A percentile compares a stretch with the other conserved stretches of the same genome.
Conservation (phyloP, 2,329 filamentous ascomycete species). For the Verticillium klebahnii region DNA sequence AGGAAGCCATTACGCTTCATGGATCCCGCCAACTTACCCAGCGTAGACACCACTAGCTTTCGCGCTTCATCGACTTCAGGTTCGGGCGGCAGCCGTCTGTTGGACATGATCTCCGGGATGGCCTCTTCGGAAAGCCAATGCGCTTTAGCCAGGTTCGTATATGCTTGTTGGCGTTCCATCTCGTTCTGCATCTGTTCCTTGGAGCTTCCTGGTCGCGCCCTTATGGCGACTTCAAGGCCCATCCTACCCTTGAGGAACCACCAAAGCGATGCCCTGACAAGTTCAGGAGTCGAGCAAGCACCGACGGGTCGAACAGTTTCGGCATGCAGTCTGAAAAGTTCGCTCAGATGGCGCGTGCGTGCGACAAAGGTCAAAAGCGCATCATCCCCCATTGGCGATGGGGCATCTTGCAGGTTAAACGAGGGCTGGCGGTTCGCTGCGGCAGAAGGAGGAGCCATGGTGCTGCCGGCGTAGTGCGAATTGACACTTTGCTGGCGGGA, state of each 20-base stretch:
- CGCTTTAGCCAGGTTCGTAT: conserved; percentile 79
- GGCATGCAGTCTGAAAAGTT: conserved; percentile 72
- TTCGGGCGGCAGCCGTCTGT: conserved; percentile 35
- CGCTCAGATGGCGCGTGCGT: conserved; percentile 68
- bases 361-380: conserved; percentile 65
- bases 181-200: conserved; percentile 50
- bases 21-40: conserved; percentile 72
- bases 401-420: conserved; percentile 36
- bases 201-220: conserved; percentile 53
- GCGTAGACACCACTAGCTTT: conserved; percentile 54
- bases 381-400: conserved; percentile 50
- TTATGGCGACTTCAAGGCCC: conserved; percentile 67
- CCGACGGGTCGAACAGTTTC: conserved; percentile 66
- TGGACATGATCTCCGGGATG: conserved; percentile 43
- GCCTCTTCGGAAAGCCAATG: conserved; percentile 70
- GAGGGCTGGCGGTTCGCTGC: conserved; percentile 24
- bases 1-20: conserved; percentile 82
- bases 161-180: conserved; percentile 66
- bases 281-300: conserved; percentile 58
- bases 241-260: conserved; percentile 84
- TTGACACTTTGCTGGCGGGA: conserved; percentile 10
- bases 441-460: conserved; percentile 19
- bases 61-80: conserved; percentile 49
- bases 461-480: conserved; percentile 11
- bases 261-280: conserved; percentile 73